Percentiles rank a stretch among this genome's conserved stretches.
Conservation (phyloP, 164 flowering plant genomes). For the Liriodendron chinense region DNA sequence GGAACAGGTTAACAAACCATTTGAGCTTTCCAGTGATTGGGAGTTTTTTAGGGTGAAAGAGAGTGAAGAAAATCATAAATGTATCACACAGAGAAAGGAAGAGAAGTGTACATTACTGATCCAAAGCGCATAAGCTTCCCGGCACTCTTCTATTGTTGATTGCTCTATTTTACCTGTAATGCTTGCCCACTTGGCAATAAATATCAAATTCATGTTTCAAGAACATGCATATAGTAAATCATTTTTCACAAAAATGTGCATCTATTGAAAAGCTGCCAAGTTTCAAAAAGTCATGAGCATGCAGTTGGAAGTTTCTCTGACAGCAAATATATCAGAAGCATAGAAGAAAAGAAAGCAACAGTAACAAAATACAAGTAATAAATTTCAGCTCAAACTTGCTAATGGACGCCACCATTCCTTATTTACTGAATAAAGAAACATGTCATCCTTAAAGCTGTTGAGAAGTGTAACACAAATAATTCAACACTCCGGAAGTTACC, state of each 20-base stretch:
- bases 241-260: not conserved
- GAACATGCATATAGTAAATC: not conserved
- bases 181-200: constrained; percentile 9
- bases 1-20: constrained; percentile 18
- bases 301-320: not conserved
- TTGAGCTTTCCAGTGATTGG: not conserved
- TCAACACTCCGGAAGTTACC: not conserved
- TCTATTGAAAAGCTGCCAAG: not conserved
- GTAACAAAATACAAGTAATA: not conserved
- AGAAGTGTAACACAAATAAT: not conserved
- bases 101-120: constrained; percentile 47
- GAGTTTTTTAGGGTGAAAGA: not conserved
- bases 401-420: not conserved
- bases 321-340: not conserved
- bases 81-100: not conserved
- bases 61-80: not conserved
- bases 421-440: not conserved
- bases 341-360: not conserved
- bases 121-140: constrained; percentile 75
- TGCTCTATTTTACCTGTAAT: constrained; percentile 83
- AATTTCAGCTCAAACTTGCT: not conserved
- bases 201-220: constrained; percentile 14
- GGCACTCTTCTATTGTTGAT: constrained; percentile 80
- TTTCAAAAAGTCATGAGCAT: not conserved
- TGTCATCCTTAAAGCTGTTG: not conserved